Evolutionary conservation across 192 early-diverging fungal genomes (phyloP), one percentile per base, ranked within the genome.

Genomic region (Backusella australiensis): DNA sequence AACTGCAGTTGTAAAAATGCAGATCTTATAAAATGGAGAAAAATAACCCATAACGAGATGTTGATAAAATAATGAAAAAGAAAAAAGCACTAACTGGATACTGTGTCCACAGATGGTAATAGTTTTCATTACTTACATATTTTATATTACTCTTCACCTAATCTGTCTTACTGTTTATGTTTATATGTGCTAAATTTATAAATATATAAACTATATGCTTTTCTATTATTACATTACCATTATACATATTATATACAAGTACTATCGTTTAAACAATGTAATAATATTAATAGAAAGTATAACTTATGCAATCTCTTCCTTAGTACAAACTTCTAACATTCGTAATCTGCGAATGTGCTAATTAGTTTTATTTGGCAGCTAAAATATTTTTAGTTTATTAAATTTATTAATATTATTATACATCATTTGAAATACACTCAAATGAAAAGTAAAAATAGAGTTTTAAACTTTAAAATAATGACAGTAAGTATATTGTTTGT

Each of bases 21-120:
- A 59, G 53, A 59, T 59, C 53, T 59, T 59, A 59, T 59, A 59
- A 59, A 59, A 59, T 59, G 53, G 53, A 59, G 53, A 59, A 59
- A 59, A 59, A 59, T 59, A 59, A 59, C 3, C 53, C 53, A 59
- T 59, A 59, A 59, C 21, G 53, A 59, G 53, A 59, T 49, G 46
- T 59, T 59, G 53, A 59, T 59, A 59, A 59, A 59, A 59, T 59
- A 21, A 63, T 29, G 26, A 63, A 63, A 63, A 63, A 32, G 32
- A 32, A 21, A 63, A 63, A 63, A 23, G 23, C 26, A 12, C 56
- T 63, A 63, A 23, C 12, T 26, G 23, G 26, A 63, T 63, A 63
- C 14, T 63, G 56, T 63, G 56, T 29, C 26, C 56, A 63, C 21
- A 63, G 23, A 14, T 56, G n/a, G 21, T 56, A 56, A 56, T 63